Percentiles rank a stretch among this genome's conserved stretches.
Conservation (phyloP, 495 filamentous ascomycete genomes). For the Peziza echinospora region DNA sequence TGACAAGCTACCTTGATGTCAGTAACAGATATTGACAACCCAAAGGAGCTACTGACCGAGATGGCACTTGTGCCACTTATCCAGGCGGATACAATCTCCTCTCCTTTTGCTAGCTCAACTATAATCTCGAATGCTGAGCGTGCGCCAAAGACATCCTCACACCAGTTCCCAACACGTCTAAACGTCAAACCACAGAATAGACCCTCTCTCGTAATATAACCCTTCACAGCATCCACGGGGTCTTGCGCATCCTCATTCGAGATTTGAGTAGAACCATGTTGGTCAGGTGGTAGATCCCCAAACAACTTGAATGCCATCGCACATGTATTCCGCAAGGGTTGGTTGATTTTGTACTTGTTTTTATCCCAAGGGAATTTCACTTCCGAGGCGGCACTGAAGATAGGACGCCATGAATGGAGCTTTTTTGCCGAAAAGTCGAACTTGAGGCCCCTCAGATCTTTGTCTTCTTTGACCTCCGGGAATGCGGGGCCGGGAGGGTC, state of each 20-base stretch:
- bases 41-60: no score
- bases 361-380: neutral
- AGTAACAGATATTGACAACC: constrained; percentile 1
- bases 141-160: constrained; percentile 12
- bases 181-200: constrained; percentile 15
- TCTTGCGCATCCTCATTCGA: constrained; percentile 9
- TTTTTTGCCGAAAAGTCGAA: neutral
- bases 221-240: constrained; percentile 14
- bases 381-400: neutral
- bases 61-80: neutral
- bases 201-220: constrained; percentile 13
- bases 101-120: constrained; percentile 10
- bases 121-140: constrained; percentile 15
- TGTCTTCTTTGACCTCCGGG: neutral
- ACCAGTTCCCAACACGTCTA: constrained; percentile 12
- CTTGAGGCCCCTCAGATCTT: neutral
- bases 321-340: neutral
- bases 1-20: constrained; percentile 14
- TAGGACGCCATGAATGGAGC: neutral
- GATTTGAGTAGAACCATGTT: no score
- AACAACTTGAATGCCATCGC: neutral
- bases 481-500: neutral
- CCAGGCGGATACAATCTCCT: constrained; percentile 1
- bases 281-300: neutral
- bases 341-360: neutral